Evolutionary conservation across 768 basidiomycete genomes (phyloP).

Genomic region (Tylopilus plumbeoviolaceoides): DNA sequence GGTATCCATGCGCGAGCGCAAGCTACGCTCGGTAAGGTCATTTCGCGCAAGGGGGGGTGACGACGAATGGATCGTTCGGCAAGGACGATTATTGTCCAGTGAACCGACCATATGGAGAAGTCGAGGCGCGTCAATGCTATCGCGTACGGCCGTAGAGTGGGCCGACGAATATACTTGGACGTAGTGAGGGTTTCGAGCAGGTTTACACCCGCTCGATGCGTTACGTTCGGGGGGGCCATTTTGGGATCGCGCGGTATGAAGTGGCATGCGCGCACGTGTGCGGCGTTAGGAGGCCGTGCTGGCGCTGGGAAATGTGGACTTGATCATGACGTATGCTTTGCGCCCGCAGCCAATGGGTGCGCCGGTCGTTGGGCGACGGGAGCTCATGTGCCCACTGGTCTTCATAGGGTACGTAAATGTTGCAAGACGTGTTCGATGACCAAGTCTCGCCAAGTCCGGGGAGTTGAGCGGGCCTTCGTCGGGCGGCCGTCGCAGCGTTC

Average conservation of each 20-base stretch:
- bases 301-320: background rate
- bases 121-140: background rate
- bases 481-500: background rate
- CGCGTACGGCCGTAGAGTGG: constrained; percentile 8
- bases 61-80: background rate
- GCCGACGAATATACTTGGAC: background rate
- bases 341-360: too few relatives aligned
- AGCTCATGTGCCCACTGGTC: background rate
- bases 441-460: background rate
- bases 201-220: constrained; percentile 4
- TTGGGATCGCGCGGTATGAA: constrained; percentile 1
- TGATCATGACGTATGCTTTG: too few relatives aligned
- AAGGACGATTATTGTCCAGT: background rate
- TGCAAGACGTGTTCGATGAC: background rate
- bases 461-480: constrained; percentile 8
- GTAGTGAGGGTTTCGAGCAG: background rate
- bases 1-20: background rate
- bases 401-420: constrained; percentile 3
- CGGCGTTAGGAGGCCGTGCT: constrained; percentile 2
- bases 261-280: background rate
- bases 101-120: background rate
- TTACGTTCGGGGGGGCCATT: constrained; percentile 8
- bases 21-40: background rate
- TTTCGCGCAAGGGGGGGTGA: background rate
- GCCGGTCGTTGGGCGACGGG: background rate